Conservation (phyloP, 2,329 filamentous ascomycete genomes). For the Venturia oleaginea region DNA sequence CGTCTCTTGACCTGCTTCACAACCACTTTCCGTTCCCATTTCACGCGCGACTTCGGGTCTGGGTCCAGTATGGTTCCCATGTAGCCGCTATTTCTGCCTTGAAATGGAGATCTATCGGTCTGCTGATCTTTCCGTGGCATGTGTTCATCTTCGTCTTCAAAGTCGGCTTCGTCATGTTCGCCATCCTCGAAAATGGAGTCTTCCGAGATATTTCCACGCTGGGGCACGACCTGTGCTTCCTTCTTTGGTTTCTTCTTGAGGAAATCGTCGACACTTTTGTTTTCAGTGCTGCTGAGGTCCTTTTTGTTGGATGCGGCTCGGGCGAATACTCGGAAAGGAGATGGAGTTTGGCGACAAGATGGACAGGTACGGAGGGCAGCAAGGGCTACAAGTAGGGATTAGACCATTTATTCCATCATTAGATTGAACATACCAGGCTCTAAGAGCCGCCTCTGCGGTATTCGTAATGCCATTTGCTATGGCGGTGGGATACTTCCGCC, state of each 20-base stretch:
- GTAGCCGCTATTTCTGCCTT: conserved; percentile 38
- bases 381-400: neutral
- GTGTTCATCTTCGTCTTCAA: conserved; percentile 18
- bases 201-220: conserved; percentile 29
- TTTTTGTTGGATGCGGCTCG: neutral
- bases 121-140: conserved; percentile 15
- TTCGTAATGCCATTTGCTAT: conserved; percentile 8
- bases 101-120: neutral
- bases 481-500: neutral
- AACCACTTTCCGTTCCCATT: conserved; percentile 78
- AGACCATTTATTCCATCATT: neutral
- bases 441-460: conserved; percentile 5
- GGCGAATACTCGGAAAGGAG: neutral
- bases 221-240: neutral
- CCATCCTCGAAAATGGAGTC: conserved; percentile 46
- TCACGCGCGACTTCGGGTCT: conserved; percentile 57
- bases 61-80: conserved; percentile 64
- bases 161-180: conserved; percentile 11
- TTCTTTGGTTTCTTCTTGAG: conserved; percentile 4
- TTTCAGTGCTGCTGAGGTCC: neutral
- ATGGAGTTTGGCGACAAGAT: neutral
- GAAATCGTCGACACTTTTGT: neutral
- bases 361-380: neutral
- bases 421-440: conserved; percentile 11
- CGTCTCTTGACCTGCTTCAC: conserved; percentile 63